Evolutionary conservation across 2,329 filamentous ascomycete species (phyloP).

Genomic region (Emergomyces pasteurianus): DNA sequence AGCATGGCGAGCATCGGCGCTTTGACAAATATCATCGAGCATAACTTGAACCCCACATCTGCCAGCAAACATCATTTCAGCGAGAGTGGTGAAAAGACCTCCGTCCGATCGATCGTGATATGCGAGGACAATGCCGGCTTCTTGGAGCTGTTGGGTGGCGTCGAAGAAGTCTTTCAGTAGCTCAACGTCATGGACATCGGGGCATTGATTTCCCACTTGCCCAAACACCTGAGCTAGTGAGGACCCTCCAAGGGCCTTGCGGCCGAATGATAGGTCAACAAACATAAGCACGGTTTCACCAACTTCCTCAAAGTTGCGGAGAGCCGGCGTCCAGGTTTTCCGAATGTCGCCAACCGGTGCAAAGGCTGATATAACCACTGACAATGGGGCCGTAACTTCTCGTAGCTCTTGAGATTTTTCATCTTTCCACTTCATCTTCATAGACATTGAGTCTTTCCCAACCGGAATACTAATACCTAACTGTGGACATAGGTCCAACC

Average conservation of each 20-base stretch:
- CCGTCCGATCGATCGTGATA: conserved; percentile 95
- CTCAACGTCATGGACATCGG: conserved; percentile 73
- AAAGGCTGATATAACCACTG: conserved; percentile 83
- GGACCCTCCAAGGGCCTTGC: conserved; percentile 76
- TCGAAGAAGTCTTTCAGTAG: conserved; percentile 85
- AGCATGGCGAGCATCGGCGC: conserved; percentile 51
- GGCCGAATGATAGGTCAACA: conserved; percentile 75
- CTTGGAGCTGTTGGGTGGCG: conserved; percentile 58
- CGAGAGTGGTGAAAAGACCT: conserved; percentile 77
- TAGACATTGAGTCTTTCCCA: conserved; percentile 95
- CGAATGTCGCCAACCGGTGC: conserved; percentile 68
- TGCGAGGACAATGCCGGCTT: conserved; percentile 64
- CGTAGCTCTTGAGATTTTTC: conserved; percentile 52
- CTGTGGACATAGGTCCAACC: conserved; percentile 79
- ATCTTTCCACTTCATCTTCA: conserved; percentile 95
- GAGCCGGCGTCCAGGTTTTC: conserved; percentile 87
- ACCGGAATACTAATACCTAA: conserved; percentile 92
- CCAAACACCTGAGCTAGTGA: conserved; percentile 82
- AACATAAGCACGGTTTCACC: conserved; percentile 82
- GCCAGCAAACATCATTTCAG: conserved; percentile 97
- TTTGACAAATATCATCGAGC: conserved; percentile 55
- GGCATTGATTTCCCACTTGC: conserved; percentile 70
- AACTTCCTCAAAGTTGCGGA: conserved; percentile 71
- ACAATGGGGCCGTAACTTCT: conserved; percentile 86
- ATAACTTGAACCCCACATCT: conserved; percentile 78